Evolutionary conservation across 208 protist species (phyloP), one percentile per base, ranked within the genome.

Genomic region (Angomonas deanei): DNA sequence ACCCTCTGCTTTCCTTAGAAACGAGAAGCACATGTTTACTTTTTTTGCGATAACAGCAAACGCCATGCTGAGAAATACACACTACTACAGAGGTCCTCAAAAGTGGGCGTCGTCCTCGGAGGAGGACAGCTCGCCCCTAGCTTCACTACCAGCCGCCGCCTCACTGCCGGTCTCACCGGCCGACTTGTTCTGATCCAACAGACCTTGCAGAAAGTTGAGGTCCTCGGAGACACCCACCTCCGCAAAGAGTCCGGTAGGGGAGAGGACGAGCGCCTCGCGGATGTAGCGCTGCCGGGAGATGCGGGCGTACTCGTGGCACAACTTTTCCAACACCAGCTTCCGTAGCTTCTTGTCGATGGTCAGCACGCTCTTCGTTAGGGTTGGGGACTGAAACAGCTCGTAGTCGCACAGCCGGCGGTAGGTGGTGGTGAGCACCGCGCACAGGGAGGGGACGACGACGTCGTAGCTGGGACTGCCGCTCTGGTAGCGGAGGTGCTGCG

Each of bases 351-450:
- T 80, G 68, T 92, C 86, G 72, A 89, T 82, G n/a, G 77, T 81
- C 8, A 92, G 66, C 31, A 88, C 65, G 50, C 78, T 73, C 50
- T 70, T 75, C 33, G 79, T 66, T 17, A 47, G 64, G 21, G 75
- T 73, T 13, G 74, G 70, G 50, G 72, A 61, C 4, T 24, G 34
- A 58, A 82, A 62, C 32, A 80, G 26, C 36, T 89, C 80, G 58
- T 88, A 87, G 64, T 92, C 82, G 46, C 80, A 80, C 24, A 92
- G 61, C 13, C 76, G 69, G 24, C 78, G 76, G 60, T 90, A 92
- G n/a, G 72, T 68, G 30, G 82, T 71, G 32, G 74, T 81, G 4
- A 92, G 69, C 8, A 81, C 62, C 0, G 72, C 64, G 62, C 76
- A 89, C 23, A 92, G 48, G 0, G 82, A 64, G 6, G 82, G 73